Conservation (phyloP, 1,284 basidiomycete genomes). For the Tausonia pullulans region DNA sequence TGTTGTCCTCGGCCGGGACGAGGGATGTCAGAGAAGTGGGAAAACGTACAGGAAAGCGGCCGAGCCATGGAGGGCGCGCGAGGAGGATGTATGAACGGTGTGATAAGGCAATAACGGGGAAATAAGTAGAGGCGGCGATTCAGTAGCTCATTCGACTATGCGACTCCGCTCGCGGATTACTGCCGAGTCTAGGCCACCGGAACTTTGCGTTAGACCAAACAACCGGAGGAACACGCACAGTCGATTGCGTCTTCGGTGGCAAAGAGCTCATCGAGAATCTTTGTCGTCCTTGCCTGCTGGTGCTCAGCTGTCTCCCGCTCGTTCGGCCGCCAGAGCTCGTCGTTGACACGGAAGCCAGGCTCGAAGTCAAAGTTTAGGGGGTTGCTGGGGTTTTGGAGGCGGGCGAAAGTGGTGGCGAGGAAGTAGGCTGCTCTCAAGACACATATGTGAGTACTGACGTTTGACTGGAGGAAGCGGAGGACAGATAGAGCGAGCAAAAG, state of each 20-base stretch:
- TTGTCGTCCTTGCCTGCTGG: neutral
- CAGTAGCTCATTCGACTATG: neutral
- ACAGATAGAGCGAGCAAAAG: neutral
- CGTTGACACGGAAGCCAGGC: neutral
- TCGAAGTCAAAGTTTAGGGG: slow-evolving; percentile 12
- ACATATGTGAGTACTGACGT: neutral
- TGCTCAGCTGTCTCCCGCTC: slow-evolving; percentile 2
- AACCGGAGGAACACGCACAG: neutral
- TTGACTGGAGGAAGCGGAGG: neutral
- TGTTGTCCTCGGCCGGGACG: too few relatives aligned
- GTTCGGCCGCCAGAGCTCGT: slow-evolving; percentile 10
- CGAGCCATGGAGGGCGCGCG: too few relatives aligned
- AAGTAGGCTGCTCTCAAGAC: slow-evolving; percentile 6
- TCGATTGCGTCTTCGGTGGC: neutral
- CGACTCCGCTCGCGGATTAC: too few relatives aligned
- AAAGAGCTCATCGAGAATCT: slow-evolving; percentile 5
- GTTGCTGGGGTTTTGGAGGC: slow-evolving; percentile 4
- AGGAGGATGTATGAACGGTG: too few relatives aligned
- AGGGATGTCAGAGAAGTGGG: too few relatives aligned
- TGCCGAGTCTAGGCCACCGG: too few relatives aligned
- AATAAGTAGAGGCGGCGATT: neutral
- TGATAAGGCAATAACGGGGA: neutral
- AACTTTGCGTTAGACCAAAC: too few relatives aligned
- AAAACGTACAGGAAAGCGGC: too few relatives aligned
- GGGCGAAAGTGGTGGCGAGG: slow-evolving; percentile 7